phyloP scores from a whole-genome alignment of 2,329 filamentous ascomycete species.

The Penicillium vulpinum region DNA sequence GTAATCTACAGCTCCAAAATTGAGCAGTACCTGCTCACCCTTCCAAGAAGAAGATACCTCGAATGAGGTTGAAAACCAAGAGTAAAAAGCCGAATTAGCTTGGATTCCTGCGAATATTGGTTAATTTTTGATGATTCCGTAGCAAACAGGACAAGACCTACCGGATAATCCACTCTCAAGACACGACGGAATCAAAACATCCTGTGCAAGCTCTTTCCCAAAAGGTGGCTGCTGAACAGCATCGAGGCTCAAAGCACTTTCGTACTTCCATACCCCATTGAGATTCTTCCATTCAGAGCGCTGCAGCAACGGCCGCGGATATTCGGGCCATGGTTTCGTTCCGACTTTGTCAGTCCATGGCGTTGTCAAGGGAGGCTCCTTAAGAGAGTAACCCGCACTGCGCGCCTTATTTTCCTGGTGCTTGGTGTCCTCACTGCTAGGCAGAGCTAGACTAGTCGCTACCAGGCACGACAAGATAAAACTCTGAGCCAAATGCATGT shows the following conservation, averaged over 20 bases:
- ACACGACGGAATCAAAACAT: conserved; percentile 56
- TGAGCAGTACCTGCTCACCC: conserved; percentile 45
- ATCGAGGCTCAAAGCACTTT: conserved; percentile 40
- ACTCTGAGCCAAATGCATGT: conserved; percentile 17
- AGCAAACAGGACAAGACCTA: conserved; percentile 7
- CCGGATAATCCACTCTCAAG: conserved; percentile 56
- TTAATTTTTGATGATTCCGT: neutral
- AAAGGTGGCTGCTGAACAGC: conserved; percentile 48
- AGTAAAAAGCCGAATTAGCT: conserved; percentile 39
- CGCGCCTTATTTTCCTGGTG: conserved; percentile 13
- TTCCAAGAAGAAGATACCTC: conserved; percentile 48
- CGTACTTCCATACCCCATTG: conserved; percentile 52
- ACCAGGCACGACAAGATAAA: conserved; percentile 14
- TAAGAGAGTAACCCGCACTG: conserved; percentile 36
- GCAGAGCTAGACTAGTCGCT: conserved; percentile 12
- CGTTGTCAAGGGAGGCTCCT: conserved; percentile 46
- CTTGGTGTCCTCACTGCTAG: neutral
- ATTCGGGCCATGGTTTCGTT: conserved; percentile 52
- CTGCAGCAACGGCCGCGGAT: conserved; percentile 50
- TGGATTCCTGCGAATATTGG: conserved; percentile 36
- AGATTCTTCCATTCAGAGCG: conserved; percentile 52
- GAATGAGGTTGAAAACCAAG: conserved; percentile 54
- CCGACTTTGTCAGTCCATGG: conserved; percentile 51
- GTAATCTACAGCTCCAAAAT: conserved; percentile 55
- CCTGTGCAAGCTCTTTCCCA: conserved; percentile 42